Evolutionary conservation across 352 stramenopile genomes (phyloP), one percentile per base, ranked within the genome.

Genomic region (Phytopythium helicoides): DNA sequence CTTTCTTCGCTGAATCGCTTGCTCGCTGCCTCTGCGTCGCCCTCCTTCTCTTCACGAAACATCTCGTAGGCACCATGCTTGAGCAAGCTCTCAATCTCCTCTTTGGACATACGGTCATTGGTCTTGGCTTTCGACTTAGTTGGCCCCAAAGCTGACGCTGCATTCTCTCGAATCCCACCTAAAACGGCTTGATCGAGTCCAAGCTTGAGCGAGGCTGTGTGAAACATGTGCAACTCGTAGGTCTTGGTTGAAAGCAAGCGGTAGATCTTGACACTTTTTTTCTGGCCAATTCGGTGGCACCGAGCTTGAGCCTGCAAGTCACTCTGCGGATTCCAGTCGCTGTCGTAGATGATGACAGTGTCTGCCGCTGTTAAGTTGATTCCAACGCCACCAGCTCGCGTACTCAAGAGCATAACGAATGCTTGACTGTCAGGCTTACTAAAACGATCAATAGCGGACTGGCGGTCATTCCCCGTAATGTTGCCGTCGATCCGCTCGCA

Each of bases 221-320:
- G 90, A 62, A 99, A 99, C 97, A 99, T 99, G 76, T 99, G 93
- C 64, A 97, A 98, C 76, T 99, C 98, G 61, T 99, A 99, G 3
- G 97, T 99, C 63, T 99, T 98, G 14, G 91, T 74, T 33, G 96
- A 99, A 44, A 99, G 87, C 19, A 99, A 70, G 16, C 97, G 96
- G 66, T 98, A 99, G 23, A 99, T 97, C 47, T 95, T 90, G 15
- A 99, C 97, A 49, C 83, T 85, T 65, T 99, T 99, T 48, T 97
- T 99, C 78, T 99, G 97, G 0, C 97, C 97, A 68, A 99, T 99
- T 50, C 97, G 89, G 65, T 99, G 97, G 57, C 95, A 98, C 56
- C 97, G 86, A 21, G 81, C 74, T 53, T 95, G 85, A 6, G 88
- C 88, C 39, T 95, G 86, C 15, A 95, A 51, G 60, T 96, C 86